These are phyloP conservation scores for Zalaria sp. DNA, from an alignment of 2,329 filamentous ascomycete species.

Conservation along the genomic window DNA sequence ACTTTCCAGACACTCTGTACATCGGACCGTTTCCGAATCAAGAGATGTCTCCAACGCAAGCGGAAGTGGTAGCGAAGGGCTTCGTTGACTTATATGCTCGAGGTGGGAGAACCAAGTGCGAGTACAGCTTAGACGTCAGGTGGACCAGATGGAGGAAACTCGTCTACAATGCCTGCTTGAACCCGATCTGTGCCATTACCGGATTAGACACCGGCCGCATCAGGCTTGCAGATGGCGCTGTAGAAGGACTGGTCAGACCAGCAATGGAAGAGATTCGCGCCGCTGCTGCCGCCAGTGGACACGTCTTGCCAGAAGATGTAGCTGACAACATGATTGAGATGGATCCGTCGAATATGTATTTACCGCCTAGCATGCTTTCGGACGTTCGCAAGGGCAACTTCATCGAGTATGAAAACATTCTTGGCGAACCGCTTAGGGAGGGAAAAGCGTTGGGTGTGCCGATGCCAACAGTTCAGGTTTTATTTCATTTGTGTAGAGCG, in stretches of 20 bases:
- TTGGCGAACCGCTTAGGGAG: conserved; percentile 42
- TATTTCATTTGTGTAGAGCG: conserved; percentile 35
- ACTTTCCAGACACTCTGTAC: conserved; percentile 33
- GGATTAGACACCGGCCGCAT: conserved; percentile 35
- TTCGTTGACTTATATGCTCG: conserved; percentile 33
- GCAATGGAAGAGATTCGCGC: conserved; percentile 37
- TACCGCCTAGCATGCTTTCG: conserved; percentile 41
- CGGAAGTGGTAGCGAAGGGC: conserved; percentile 20
- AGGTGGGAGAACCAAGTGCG: conserved; percentile 26
- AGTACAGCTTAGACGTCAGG: conserved; percentile 25
- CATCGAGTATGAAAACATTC: conserved; percentile 42
- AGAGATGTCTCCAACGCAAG: conserved; percentile 12
- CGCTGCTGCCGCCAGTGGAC: conserved; percentile 26
- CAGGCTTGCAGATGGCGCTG: conserved; percentile 12
- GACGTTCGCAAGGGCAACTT: conserved; percentile 42
- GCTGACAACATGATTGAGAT: conserved; percentile 31
- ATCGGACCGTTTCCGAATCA: conserved; percentile 34
- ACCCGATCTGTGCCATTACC: conserved; percentile 37
- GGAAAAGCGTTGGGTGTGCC: conserved; percentile 33
- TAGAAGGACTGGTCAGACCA: conserved; percentile 33
- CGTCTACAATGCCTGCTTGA: conserved; percentile 33
- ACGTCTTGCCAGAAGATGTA: conserved; percentile 27
- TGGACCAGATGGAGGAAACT: conserved; percentile 33
- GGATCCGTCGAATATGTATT: conserved; percentile 35
- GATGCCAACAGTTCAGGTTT: conserved; percentile 33